Evolutionary conservation across 1,284 basidiomycete species (phyloP), one percentile per base, ranked within the genome.

Genomic region (Leccinum subrobustum): DNA sequence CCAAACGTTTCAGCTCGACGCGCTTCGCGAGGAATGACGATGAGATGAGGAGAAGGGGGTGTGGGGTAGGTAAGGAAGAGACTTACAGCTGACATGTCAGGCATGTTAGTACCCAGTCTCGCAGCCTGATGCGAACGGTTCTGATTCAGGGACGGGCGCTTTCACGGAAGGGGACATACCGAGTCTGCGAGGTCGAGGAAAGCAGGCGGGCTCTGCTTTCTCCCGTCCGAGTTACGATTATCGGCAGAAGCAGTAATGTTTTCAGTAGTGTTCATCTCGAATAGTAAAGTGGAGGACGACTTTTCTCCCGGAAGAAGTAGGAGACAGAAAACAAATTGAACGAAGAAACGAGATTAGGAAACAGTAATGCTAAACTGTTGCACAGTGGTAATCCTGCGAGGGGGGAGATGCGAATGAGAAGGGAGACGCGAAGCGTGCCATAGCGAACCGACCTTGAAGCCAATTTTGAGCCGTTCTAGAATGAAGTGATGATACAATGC

Each of bases 101-200:
- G 82, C 78, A 90, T 84, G 84, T 91, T 92, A 82, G 83, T 88
- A 75, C 88, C 90, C 74, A 91, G 78, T 77, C 90, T 87, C 72
- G 88, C 89, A 73, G 88, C 86, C 91, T 92, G 72, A 44, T 64
- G 31, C 7, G 48, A 35, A 64, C 37, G 47, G 59, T 62, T 64
- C 56, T 57, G 59, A 63, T 63, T 61, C 58, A 63, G 59, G 63
- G 65, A 61, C 58, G 57, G 58, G 64, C 69, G 64, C 64, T 72
- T 58, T 51, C 16, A 59, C 56, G 61, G 60, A 52, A 60, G 27
- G 35, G 31, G 54, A 83, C 90, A 69, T 76, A 93, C 92, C 69
- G 92, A 93, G 78, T 94, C 92, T 59, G 92, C 92, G 66, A 94
- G 84, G 80, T 94, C 92, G 74, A 94, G 81, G 77, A 94, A 94